Conservation (phyloP, 371 early-diverging fungal species). For the Choanephora cucurbitarum region DNA sequence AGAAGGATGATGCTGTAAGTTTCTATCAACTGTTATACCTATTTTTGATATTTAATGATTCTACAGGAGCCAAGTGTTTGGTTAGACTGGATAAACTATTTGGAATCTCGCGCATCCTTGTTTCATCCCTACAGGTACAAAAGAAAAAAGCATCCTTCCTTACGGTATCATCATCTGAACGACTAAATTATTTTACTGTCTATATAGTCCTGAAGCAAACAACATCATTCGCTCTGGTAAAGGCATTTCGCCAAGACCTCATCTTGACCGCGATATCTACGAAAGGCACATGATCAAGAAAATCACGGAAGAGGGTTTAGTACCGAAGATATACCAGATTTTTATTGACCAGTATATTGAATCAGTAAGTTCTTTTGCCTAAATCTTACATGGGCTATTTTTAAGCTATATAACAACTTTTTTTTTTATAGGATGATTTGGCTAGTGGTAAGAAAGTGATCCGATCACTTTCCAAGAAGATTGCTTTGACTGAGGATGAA, state of each 20-base stretch:
- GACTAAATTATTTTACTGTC: slow-evolving; percentile 10
- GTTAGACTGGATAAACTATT: slow-evolving; percentile 12
- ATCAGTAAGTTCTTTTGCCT: not conserved
- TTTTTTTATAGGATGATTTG: not conserved
- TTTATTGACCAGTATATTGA: not conserved
- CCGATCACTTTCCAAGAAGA: not conserved
- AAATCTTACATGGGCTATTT: not conserved
- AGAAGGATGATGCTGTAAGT: not conserved
- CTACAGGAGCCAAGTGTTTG: slow-evolving; percentile 12
- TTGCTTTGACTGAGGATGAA: too few relatives aligned
- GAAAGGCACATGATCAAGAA: slow-evolving; percentile 2
- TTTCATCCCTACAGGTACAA: slow-evolving; percentile 15
- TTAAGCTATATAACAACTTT: not conserved
- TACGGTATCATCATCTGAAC: slow-evolving; percentile 8
- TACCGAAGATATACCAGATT: not conserved
- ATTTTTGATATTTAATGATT: not conserved
- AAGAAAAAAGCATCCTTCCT: not conserved
- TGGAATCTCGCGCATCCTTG: slow-evolving; percentile 4
- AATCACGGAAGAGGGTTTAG: not conserved
- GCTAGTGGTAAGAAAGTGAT: not conserved
- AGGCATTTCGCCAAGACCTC: slow-evolving; percentile 11
- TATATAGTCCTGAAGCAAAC: slow-evolving; percentile 13
- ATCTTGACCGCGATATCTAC: slow-evolving; percentile 4
- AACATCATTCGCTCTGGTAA: slow-evolving; percentile 13
- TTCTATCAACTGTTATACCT: slow-evolving; percentile 5